phyloP scores from a whole-genome alignment of 1,284 basidiomycete genomes.

The Sporisorium exsertum region DNA sequence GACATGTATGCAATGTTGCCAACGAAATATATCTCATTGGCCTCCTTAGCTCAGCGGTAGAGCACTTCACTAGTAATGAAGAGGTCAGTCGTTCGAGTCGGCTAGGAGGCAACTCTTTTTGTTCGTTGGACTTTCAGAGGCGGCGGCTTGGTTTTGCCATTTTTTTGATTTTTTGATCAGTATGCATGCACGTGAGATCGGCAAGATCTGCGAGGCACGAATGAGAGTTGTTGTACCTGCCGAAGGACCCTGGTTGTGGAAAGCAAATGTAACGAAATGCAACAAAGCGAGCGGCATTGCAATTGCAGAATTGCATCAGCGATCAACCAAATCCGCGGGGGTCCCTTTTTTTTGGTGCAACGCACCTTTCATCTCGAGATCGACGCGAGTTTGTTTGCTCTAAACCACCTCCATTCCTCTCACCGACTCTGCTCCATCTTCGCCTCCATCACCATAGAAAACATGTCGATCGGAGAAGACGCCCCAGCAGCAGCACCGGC shows the following conservation, averaged over 20 bases:
- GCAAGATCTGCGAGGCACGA: background rate
- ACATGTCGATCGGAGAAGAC: conserved; percentile 34
- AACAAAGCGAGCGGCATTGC: too few species aligned
- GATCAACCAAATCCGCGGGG: background rate
- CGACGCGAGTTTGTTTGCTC: background rate
- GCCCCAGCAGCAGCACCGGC: background rate
- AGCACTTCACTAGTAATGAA: conserved; percentile 58
- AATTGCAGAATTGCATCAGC: background rate
- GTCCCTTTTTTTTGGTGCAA: background rate
- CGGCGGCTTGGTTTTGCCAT: too few species aligned
- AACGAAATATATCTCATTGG: conserved; percentile 2
- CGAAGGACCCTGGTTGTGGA: too few species aligned
- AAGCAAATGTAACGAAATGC: too few species aligned
- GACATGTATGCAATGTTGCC: too few species aligned
- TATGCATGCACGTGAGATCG: background rate
- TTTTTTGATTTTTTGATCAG: background rate
- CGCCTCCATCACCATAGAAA: background rate
- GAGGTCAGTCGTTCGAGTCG: conserved; percentile 59
- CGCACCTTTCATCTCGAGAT: too few species aligned
- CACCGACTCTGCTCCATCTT: conserved; percentile 1
- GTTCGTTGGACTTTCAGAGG: too few species aligned
- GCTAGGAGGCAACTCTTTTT: conserved; percentile 47
- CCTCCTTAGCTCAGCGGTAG: conserved; percentile 60
- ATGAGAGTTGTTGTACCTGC: too few species aligned
- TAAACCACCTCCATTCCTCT: background rate